A percentile compares a stretch with the other conserved stretches of the same genome.
Conservation (phyloP, 345 rosid genomes). For the Syzygium jambos region DNA sequence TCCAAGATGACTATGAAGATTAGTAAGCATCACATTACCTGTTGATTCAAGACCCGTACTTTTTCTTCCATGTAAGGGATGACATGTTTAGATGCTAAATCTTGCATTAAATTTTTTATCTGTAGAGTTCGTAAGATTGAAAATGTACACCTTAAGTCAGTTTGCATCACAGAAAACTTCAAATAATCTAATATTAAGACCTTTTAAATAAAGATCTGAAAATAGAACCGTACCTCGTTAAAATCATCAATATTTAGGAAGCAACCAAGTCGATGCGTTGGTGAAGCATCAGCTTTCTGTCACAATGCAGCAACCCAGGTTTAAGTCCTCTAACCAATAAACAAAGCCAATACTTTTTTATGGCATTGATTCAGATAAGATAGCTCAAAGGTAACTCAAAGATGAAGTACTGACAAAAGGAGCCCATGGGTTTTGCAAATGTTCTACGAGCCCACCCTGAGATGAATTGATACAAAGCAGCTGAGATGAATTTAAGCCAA, state of each 20-base stretch:
- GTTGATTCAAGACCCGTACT: slow-evolving; percentile 83
- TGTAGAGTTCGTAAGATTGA: slow-evolving; percentile 10
- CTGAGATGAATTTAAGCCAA: slow-evolving; percentile 68
- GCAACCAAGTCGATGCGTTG: slow-evolving; percentile 51
- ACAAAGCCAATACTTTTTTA: neutral
- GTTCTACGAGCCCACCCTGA: slow-evolving; percentile 52
- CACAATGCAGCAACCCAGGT: slow-evolving; percentile 14
- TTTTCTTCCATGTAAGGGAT: slow-evolving; percentile 98
- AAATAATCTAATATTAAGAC: neutral
- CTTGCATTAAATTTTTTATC: slow-evolving; percentile 87
- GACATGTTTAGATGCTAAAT: slow-evolving; percentile 76
- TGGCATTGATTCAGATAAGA: neutral
- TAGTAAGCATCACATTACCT: slow-evolving; percentile 32
- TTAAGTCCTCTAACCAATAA: slow-evolving; percentile 1
- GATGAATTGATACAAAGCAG: slow-evolving; percentile 91
- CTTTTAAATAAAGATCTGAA: neutral
- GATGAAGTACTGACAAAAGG: slow-evolving; percentile 37
- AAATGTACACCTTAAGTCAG: neutral
- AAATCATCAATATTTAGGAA: slow-evolving; percentile 67
- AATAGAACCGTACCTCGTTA: slow-evolving; percentile 39
- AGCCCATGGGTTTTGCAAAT: slow-evolving; percentile 65
- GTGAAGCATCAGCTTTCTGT: slow-evolving; percentile 56
- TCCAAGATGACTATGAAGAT: neutral
- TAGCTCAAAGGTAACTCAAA: neutral
- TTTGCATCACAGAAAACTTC: neutral